These are phyloP conservation scores for Trichoderma brevicompactum DNA, from an alignment of 2,329 filamentous ascomycete genomes.

Conservation along the genomic window DNA sequence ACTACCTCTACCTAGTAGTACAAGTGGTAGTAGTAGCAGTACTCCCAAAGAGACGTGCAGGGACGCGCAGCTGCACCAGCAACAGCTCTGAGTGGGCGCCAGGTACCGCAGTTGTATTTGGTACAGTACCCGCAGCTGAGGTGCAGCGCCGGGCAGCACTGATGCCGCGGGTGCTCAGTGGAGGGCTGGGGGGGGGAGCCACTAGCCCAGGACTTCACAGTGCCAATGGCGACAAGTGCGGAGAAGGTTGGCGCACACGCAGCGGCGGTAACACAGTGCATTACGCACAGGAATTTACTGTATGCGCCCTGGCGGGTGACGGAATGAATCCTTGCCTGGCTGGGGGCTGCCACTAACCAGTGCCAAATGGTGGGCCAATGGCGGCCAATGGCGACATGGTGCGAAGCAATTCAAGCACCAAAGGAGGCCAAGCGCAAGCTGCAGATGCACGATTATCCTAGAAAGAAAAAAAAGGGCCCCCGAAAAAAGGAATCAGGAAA, in stretches of 20 bases:
- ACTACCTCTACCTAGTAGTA: too few relatives aligned
- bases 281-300: neutral
- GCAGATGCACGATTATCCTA: neutral
- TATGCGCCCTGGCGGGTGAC: conserved; percentile 19
- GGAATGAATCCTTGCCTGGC: conserved; percentile 17
- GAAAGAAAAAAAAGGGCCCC: neutral
- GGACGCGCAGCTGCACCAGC: neutral
- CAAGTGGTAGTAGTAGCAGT: too few relatives aligned
- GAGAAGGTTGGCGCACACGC: conserved; percentile 1
- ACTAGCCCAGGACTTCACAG: conserved; percentile 12
- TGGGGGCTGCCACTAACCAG: neutral
- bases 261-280: neutral
- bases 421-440: conserved; percentile 18
- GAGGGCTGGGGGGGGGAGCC: neutral
- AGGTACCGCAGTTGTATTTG: conserved; percentile 22
- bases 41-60: neutral
- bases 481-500: neutral
- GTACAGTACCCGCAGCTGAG: conserved; percentile 23
- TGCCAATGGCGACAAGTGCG: neutral
- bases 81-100: neutral
- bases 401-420: conserved; percentile 7
- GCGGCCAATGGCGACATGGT: conserved; percentile 9
- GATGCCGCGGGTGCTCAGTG: conserved; percentile 12
- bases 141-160: conserved; percentile 11
- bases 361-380: neutral